Base-by-base conservation (phyloP, 2,329 filamentous ascomycete genomes). In the Tolypocladium capitatum region DNA sequence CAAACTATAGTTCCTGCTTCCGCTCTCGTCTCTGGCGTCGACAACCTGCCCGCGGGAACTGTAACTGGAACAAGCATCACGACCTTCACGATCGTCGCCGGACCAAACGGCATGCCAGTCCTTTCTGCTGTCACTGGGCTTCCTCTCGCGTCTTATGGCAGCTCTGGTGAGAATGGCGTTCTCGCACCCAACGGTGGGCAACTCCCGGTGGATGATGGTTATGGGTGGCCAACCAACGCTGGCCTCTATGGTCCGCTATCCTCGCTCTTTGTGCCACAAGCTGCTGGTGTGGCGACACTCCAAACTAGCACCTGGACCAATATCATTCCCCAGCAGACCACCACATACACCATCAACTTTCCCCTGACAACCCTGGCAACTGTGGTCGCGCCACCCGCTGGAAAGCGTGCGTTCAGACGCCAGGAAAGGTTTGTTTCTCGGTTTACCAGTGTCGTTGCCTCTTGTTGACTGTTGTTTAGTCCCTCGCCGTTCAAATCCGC, bases 271-370 rank as follows among this genome's bases (percentile, higher is more conserved):
- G 60, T 40, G 32, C 46, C 35, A 45, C 43, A 46, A 45, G 51
- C 36, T 44, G 48, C 48, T 2, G 46, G 51, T 24, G 42, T 45
- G 43, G 53, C 55, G 2, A 53, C 53, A 8, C 49, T 67, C 3
- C 55, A 61, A 20, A 69, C 65, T 8, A 63, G 60, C 44, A 68
- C 65, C 20, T 68, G 66, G 63, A 60, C 61, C 48, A 69, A 69
- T 31, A 46, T 68, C 43, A 63, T 69, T 27, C 55, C 58, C 2
- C 63, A 65, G 40, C 55, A 59, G 31, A 69, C 66, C 2, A 69
- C 67, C 5, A 68, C 67, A 1, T 67, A 67, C 50, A 67, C 63
- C 1, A 55, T 68, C 46, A 60, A 63, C 47, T 68, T 65, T 45
- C 64, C 65, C 28, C 52, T 68, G 35, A 68, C 65, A 4, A 68